Evolutionary conservation across 2,329 filamentous ascomycete genomes (phyloP).

Genomic region (Talaromyces amestolkiae): DNA sequence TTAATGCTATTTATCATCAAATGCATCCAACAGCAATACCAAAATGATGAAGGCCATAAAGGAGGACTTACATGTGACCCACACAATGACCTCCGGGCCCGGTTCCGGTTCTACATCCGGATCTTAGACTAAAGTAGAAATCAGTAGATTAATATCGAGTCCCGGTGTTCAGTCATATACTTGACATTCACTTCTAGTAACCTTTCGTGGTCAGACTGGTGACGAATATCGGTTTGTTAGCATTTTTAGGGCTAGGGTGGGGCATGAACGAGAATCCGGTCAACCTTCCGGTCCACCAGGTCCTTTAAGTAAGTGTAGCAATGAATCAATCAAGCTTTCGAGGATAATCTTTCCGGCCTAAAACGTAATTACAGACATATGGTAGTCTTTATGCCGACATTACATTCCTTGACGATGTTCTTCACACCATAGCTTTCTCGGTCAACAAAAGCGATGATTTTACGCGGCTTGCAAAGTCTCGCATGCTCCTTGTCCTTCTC

Average conservation of each 20-base stretch:
- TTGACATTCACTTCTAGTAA: background rate
- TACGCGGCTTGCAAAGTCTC: background rate
- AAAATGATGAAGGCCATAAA: background rate
- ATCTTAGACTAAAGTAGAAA: too few relatives aligned
- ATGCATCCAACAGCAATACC: background rate
- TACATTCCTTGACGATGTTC: background rate
- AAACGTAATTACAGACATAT: background rate
- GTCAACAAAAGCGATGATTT: background rate
- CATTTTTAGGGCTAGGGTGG: background rate
- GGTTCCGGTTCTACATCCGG: background rate
- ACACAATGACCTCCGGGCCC: slow-evolving; percentile 5
- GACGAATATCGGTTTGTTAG: background rate
- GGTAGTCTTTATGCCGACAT: background rate
- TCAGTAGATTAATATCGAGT: background rate
- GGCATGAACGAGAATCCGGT: background rate
- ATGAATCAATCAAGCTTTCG: background rate
- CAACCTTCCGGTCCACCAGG: background rate
- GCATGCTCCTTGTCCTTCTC: too few relatives aligned
- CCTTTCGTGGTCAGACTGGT: background rate
- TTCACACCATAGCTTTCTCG: background rate
- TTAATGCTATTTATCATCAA: background rate
- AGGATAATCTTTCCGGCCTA: background rate
- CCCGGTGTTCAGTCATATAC: background rate
- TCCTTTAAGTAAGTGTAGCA: background rate
- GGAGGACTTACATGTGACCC: background rate